Conservation (phyloP, 176 grass and related monocot species). For the Oryza longistaminata region DNA sequence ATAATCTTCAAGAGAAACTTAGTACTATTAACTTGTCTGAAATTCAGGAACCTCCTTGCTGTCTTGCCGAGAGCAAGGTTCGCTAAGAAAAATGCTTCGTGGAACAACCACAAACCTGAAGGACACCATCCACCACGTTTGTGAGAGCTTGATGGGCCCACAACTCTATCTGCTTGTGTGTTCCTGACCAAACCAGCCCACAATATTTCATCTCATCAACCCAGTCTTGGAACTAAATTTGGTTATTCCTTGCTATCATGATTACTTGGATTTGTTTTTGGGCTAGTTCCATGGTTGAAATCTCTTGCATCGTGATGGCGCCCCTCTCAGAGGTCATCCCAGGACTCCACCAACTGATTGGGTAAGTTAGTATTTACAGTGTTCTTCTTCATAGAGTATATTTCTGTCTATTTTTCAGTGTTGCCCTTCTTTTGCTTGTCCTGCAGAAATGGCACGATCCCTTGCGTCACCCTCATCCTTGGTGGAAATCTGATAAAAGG, state of each 20-base stretch:
- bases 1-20: slow-evolving; percentile 14
- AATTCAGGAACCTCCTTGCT: slow-evolving; percentile 51
- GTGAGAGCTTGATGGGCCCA: slow-evolving; percentile 75
- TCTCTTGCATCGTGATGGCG: slow-evolving; percentile 46
- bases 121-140: slow-evolving; percentile 52
- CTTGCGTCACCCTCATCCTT: slow-evolving; percentile 86
- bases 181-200: background rate
- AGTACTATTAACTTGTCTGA: background rate
- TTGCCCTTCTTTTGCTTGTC: background rate
- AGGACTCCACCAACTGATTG: slow-evolving; percentile 70
- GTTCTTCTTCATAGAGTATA: too few species aligned
- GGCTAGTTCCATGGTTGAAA: slow-evolving; percentile 63
- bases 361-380: slow-evolving; percentile 32
- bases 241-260: slow-evolving; percentile 31
- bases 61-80: background rate
- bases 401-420: background rate
- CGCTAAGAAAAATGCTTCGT: slow-evolving; percentile 53
- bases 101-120: slow-evolving; percentile 45
- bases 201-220: background rate
- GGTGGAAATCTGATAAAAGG: slow-evolving; percentile 86
- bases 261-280: slow-evolving; percentile 71
- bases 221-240: background rate
- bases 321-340: slow-evolving; percentile 54
- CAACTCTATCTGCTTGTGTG: slow-evolving; percentile 68
- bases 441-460: slow-evolving; percentile 76